Percentiles rank a stretch among this genome's conserved stretches.
phyloP scores from a whole-genome alignment of 164 flowering plant species.

The Stephania cephalantha region DNA sequence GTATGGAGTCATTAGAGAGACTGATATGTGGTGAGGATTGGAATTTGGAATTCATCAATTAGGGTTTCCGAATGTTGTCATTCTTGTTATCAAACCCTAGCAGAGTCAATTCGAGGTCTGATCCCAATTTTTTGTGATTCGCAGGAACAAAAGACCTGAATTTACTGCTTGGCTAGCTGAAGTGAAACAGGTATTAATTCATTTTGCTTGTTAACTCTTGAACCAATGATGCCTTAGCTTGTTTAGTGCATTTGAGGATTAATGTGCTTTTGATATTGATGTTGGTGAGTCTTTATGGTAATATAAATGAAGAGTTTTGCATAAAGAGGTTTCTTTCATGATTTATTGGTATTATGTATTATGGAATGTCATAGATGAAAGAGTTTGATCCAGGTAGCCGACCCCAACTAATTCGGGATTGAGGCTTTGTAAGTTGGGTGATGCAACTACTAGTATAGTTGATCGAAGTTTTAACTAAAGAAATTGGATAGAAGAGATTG shows the following conservation, averaged over 20 bases:
- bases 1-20: slow-evolving; percentile 76
- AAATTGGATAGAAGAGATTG: too few species aligned
- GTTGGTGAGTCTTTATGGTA: background rate
- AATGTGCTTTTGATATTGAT: background rate
- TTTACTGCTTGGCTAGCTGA: slow-evolving; percentile 94
- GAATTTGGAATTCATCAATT: background rate
- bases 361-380: too few species aligned
- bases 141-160: slow-evolving; percentile 95
- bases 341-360: too few species aligned
- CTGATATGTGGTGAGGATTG: slow-evolving; percentile 82
- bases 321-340: too few species aligned
- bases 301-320: too few species aligned
- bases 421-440: too few species aligned
- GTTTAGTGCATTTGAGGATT: background rate
- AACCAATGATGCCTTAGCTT: too few species aligned
- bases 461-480: too few species aligned
- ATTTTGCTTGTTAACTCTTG: background rate
- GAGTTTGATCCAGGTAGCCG: too few species aligned
- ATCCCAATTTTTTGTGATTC: slow-evolving; percentile 4
- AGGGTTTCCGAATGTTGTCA: slow-evolving; percentile 9
- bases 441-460: too few species aligned
- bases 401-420: too few species aligned
- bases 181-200: slow-evolving; percentile 67
- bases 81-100: background rate
- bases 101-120: too few species aligned